phyloP scores from a whole-genome alignment of 2,329 filamentous ascomycete genomes.

The Phialophora macrospora region DNA sequence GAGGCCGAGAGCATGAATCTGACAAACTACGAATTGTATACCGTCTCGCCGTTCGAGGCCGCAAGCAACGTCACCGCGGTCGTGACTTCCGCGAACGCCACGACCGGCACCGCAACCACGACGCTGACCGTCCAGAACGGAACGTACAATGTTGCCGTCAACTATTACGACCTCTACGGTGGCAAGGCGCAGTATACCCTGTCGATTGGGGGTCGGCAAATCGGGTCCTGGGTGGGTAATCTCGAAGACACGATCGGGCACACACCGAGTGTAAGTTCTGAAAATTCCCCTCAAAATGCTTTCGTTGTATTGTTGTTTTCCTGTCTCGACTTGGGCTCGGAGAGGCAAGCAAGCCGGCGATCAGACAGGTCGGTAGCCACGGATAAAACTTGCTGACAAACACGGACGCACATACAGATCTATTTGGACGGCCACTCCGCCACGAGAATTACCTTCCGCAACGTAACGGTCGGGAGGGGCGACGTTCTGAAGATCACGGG shows the following conservation, averaged over 20 bases:
- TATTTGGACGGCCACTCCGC: constrained; percentile 70
- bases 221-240: constrained; percentile 66
- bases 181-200: constrained; percentile 63
- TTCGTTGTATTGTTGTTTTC: neutral
- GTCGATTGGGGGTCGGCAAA: constrained; percentile 55
- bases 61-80: constrained; percentile 63
- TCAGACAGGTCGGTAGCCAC: no score
- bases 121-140: constrained; percentile 57
- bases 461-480: constrained; percentile 57
- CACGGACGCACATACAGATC: neutral
- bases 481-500: constrained; percentile 63
- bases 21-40: constrained; percentile 60
- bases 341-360: no score
- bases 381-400: neutral
- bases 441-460: constrained; percentile 63
- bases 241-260: constrained; percentile 65
- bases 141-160: constrained; percentile 67
- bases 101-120: constrained; percentile 56
- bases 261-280: constrained; percentile 45
- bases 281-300: neutral
- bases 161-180: constrained; percentile 68
- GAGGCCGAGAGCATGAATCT: constrained; percentile 71
- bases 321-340: neutral
- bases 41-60: constrained; percentile 63
- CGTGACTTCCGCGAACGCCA: constrained; percentile 60